Evolutionary conservation across 164 flowering plant species (phyloP).

Genomic region (Vitis riparia): DNA sequence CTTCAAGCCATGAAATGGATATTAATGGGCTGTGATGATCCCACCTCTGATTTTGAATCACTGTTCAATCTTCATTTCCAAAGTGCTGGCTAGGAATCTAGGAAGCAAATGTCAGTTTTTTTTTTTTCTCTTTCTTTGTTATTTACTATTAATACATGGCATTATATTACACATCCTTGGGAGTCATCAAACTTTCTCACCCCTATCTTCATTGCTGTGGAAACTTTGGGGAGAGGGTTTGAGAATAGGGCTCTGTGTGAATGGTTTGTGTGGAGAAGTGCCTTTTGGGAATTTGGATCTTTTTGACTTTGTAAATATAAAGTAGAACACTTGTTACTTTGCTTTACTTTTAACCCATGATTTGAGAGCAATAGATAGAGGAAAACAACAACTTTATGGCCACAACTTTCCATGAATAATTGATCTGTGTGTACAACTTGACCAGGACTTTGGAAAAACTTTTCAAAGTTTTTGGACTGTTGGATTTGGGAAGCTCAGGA

Average conservation of each 20-base stretch:
- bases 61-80: neutral
- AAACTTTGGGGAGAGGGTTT: neutral
- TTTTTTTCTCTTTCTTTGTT: neutral
- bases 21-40: neutral
- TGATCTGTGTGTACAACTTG: neutral
- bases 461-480: too few relatives aligned
- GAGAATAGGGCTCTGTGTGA: neutral
- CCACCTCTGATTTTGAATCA: neutral
- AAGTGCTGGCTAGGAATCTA: slow-evolving; percentile 7
- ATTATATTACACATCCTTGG: neutral
- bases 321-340: slow-evolving; percentile 18
- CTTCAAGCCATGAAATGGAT: neutral
- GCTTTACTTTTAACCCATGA: slow-evolving; percentile 4
- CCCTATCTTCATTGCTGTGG: neutral
- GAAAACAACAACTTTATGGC: slow-evolving; percentile 4
- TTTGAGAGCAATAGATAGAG: slow-evolving; percentile 3
- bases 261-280: slow-evolving; percentile 16
- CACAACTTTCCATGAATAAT: slow-evolving; percentile 15
- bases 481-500: too few relatives aligned
- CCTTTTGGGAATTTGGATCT: slow-evolving; percentile 31
- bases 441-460: too few relatives aligned
- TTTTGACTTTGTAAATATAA: slow-evolving; percentile 27
- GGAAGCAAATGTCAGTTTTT: slow-evolving; percentile 8
- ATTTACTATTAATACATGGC: neutral
- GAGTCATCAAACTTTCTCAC: neutral